A percentile compares a stretch with the other conserved stretches of the same genome.
Conservation (phyloP, 2,329 filamentous ascomycete genomes). For the Mycosphaerella sp. region DNA sequence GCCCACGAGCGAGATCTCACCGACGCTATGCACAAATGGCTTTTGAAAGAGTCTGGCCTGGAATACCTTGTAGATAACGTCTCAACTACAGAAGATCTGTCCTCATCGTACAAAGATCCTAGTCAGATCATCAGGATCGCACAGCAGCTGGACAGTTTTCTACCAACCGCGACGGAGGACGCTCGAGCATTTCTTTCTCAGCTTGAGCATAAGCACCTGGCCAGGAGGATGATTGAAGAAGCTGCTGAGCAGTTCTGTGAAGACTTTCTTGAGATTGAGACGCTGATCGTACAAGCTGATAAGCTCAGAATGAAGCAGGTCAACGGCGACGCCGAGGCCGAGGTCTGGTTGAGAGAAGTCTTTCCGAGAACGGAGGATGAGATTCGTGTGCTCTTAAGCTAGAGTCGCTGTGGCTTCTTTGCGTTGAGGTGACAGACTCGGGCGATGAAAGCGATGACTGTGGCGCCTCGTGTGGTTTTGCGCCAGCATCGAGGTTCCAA, state of each 20-base stretch:
- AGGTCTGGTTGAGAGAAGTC: constrained; percentile 46
- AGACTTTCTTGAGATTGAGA: constrained; percentile 70
- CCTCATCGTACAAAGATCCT: constrained; percentile 28
- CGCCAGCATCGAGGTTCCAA: too few relatives aligned
- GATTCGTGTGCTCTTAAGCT: constrained; percentile 58
- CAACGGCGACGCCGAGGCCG: constrained; percentile 35
- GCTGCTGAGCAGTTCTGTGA: constrained; percentile 78
- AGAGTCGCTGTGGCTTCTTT: too few relatives aligned
- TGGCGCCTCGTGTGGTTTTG: not conserved
- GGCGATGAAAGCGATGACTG: not conserved
- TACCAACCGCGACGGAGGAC: constrained; percentile 89
- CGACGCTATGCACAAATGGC: constrained; percentile 55
- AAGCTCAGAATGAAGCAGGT: constrained; percentile 39
- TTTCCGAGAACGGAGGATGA: constrained; percentile 61
- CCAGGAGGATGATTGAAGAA: constrained; percentile 70
- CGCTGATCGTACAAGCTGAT: constrained; percentile 54
- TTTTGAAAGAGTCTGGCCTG: constrained; percentile 70
- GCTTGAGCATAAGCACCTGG: constrained; percentile 65
- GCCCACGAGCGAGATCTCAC: constrained; percentile 47
- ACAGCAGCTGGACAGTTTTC: constrained; percentile 77
- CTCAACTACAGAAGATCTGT: constrained; percentile 20
- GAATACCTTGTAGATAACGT: constrained; percentile 38
- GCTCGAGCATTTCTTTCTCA: constrained; percentile 73
- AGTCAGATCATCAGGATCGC: constrained; percentile 57
- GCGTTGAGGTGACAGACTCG: too few relatives aligned